Percentiles rank a stretch among this genome's conserved stretches.
Evolutionary conservation across 352 stramenopile species (phyloP).

Genomic region (Blastocystis sp.): DNA sequence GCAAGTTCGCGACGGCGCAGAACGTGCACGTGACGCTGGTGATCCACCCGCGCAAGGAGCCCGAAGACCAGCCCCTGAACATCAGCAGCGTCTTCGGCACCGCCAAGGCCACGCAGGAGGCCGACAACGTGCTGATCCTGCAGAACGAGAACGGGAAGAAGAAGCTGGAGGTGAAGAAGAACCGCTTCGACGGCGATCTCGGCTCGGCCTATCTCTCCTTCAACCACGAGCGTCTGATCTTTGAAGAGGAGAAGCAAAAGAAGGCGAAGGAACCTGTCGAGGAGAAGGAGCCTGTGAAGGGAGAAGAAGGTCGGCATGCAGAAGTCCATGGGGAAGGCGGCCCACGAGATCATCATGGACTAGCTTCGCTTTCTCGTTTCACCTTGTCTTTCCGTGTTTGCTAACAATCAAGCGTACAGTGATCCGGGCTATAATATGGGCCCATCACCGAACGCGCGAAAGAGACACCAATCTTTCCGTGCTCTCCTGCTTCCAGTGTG

Average conservation of each 20-base stretch:
- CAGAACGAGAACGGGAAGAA: conserved; percentile 76
- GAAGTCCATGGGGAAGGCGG: neutral
- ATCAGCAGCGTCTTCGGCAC: conserved; percentile 94
- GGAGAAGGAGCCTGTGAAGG: neutral
- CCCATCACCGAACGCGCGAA: too few species aligned
- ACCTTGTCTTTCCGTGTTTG: neutral
- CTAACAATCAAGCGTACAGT: neutral
- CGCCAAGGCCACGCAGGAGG: conserved; percentile 97
- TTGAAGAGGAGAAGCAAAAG: conserved; percentile 41
- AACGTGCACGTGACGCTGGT: conserved; percentile 97
- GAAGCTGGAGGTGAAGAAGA: conserved; percentile 81
- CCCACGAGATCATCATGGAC: conserved; percentile 64
- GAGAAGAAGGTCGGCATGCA: neutral
- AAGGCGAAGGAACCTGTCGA: neutral
- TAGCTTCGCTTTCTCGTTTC: conserved; percentile 18
- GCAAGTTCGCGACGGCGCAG: conserved; percentile 90
- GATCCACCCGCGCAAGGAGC: conserved; percentile 96
- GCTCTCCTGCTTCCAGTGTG: too few species aligned
- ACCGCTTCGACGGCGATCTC: conserved; percentile 86
- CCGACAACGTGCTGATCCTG: conserved; percentile 97
- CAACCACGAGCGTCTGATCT: conserved; percentile 72
- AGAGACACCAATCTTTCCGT: too few species aligned
- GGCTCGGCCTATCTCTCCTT: conserved; percentile 83
- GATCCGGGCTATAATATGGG: too few species aligned
- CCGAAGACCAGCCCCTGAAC: conserved; percentile 84